Evolutionary conservation across 2,329 filamentous ascomycete genomes (phyloP).

Genomic region (Periconia macrospinosa): DNA sequence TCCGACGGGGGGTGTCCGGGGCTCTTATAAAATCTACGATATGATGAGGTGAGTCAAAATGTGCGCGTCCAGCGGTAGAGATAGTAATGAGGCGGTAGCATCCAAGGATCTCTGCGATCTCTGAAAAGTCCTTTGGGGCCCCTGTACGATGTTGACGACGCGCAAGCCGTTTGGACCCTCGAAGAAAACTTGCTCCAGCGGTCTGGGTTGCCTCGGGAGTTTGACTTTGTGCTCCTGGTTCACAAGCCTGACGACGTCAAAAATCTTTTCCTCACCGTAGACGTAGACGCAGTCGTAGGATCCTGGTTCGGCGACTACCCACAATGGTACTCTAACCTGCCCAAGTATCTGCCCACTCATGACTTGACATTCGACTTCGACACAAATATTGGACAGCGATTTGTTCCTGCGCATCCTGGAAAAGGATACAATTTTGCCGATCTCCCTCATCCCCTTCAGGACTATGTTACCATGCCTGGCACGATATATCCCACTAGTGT

Average conservation of each 20-base stretch:
- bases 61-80: neutral
- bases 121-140: conserved; percentile 38
- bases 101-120: conserved; percentile 51
- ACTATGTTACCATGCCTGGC: conserved; percentile 51
- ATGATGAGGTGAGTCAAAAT: conserved; percentile 41
- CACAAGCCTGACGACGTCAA: conserved; percentile 48
- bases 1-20: conserved; percentile 45
- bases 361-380: conserved; percentile 45
- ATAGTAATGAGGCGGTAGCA: conserved; percentile 25
- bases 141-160: conserved; percentile 47
- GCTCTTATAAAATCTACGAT: conserved; percentile 50
- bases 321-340: conserved; percentile 41
- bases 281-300: conserved; percentile 48
- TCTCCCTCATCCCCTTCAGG: conserved; percentile 44
- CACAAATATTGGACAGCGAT: conserved; percentile 48
- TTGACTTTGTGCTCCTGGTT: conserved; percentile 55
- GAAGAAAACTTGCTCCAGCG: conserved; percentile 54
- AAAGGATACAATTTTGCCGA: conserved; percentile 52
- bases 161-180: conserved; percentile 54
- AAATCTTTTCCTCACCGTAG: conserved; percentile 44
- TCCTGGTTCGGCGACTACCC: conserved; percentile 48
- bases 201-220: conserved; percentile 54
- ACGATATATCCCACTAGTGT: conserved; percentile 42
- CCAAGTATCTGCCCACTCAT: conserved; percentile 43
- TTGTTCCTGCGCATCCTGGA: conserved; percentile 38